Evolutionary conservation across 345 rosid genomes (phyloP).

Genomic region (Linum tenue): DNA sequence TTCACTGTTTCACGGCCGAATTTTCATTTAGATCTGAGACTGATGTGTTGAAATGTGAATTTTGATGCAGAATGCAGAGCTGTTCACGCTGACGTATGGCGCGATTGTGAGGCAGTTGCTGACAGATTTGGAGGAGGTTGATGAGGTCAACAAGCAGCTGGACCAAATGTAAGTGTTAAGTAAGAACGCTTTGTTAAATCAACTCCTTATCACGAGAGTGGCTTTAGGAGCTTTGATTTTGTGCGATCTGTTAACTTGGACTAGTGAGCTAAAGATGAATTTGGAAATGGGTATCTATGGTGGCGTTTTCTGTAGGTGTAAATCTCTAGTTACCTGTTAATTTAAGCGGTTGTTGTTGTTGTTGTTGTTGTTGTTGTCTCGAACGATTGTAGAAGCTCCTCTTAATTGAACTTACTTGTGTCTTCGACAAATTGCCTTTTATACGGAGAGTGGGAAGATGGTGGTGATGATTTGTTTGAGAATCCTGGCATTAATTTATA

Average conservation of each 20-base stretch:
- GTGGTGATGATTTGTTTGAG: constrained; percentile 1
- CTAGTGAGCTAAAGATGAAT: not conserved
- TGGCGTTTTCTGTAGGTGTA: no score
- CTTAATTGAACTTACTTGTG: no score
- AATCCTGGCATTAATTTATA: not conserved
- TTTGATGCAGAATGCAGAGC: constrained; percentile 73
- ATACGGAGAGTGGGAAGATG: no score
- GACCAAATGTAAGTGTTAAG: constrained; percentile 62
- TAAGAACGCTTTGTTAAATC: constrained; percentile 1
- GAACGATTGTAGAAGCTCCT: no score
- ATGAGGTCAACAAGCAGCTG: constrained; percentile 93
- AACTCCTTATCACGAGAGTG: no score
- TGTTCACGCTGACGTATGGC: constrained; percentile 85
- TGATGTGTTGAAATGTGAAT: constrained; percentile 10
- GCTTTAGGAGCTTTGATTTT: not conserved
- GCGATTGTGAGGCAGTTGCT: constrained; percentile 85
- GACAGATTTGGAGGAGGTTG: constrained; percentile 90
- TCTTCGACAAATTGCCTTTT: not conserved
- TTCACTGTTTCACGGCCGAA: not conserved
- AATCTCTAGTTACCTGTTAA: no score
- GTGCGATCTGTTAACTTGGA: not conserved
- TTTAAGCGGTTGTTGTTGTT: no score
- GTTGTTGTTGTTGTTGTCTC: no score
- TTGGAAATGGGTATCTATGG: no score
- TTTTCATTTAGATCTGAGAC: not conserved